Percentiles rank a stretch among this genome's conserved stretches.
Evolutionary conservation across 176 grass and related monocot genomes (phyloP).

Genomic region (Saccharum officinarum): DNA sequence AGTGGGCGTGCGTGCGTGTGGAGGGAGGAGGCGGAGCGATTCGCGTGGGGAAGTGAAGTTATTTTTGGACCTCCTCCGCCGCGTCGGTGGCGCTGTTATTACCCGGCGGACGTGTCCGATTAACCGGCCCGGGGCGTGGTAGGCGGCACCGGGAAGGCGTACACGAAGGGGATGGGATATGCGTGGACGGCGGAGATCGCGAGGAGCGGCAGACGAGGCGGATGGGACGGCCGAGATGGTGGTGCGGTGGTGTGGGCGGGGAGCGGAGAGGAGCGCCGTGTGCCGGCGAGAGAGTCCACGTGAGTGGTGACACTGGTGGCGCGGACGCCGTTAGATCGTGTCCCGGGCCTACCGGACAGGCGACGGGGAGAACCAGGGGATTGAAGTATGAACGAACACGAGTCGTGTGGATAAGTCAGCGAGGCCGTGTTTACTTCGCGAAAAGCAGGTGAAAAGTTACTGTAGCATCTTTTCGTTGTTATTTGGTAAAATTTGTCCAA

Average conservation of each 20-base stretch:
- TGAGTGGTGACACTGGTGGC: slow-evolving; percentile 22
- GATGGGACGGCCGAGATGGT: slow-evolving; percentile 1
- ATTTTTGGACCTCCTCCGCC: slow-evolving; percentile 35
- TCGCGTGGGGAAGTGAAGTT: slow-evolving; percentile 48
- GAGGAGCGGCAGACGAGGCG: neutral
- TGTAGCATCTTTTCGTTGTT: too few relatives aligned
- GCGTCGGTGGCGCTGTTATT: slow-evolving; percentile 37
- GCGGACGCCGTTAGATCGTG: slow-evolving; percentile 23
- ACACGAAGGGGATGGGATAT: neutral
- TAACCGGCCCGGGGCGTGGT: slow-evolving; percentile 13
- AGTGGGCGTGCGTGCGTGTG: slow-evolving; percentile 16
- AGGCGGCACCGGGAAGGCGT: slow-evolving; percentile 21
- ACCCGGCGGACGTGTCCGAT: slow-evolving; percentile 4
- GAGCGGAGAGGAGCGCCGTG: neutral
- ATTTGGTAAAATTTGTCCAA: too few relatives aligned
- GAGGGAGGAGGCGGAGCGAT: slow-evolving; percentile 32
- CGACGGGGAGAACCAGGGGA: neutral
- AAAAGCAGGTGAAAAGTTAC: too few relatives aligned
- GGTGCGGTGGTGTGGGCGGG: neutral
- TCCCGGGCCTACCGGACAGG: slow-evolving; percentile 1
- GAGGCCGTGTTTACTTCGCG: too few relatives aligned
- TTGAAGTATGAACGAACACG: neutral
- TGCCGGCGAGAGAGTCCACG: neutral
- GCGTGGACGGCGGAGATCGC: neutral
- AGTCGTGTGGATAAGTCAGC: slow-evolving; percentile 11